These are phyloP conservation scores for Rhodamnia argentea DNA, from an alignment of 345 rosid species.

Conservation along the genomic window DNA sequence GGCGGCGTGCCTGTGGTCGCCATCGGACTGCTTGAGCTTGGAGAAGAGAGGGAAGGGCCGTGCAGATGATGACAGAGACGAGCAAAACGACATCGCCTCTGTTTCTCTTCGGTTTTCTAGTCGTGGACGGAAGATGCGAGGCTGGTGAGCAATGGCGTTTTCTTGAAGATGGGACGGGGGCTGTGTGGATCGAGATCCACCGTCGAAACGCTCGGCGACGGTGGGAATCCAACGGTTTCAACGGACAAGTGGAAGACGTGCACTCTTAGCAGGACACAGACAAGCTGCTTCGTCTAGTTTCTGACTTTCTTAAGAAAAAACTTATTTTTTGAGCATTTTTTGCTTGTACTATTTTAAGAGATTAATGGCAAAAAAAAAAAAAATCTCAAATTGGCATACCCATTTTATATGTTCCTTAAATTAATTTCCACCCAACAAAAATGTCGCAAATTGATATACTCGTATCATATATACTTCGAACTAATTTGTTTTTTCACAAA, in stretches of 20 bases:
- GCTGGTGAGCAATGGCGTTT: background rate
- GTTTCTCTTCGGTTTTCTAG: background rate
- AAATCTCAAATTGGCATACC: no score
- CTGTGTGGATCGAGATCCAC: background rate
- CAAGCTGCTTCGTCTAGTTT: background rate
- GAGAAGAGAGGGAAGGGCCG: constrained; percentile 19
- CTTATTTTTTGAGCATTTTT: background rate
- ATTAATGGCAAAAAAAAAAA: no score
- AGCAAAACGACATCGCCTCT: constrained; percentile 45
- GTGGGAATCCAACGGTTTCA: background rate
- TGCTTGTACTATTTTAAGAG: no score
- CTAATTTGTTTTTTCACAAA: no score
- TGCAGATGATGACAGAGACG: constrained; percentile 19
- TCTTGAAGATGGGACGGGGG: background rate
- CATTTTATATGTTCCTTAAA: no score
- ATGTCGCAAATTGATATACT: no score
- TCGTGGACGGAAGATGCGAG: background rate
- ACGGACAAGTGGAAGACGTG: background rate
- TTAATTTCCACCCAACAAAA: no score
- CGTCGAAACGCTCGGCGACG: background rate
- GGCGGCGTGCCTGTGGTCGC: constrained; percentile 6
- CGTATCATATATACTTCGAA: no score
- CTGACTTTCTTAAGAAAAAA: background rate
- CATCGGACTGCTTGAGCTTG: constrained; percentile 19
- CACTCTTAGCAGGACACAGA: background rate